Evolutionary conservation across 192 early-diverging fungal genomes (phyloP), one percentile per base, ranked within the genome.

Genomic region (Podochytrium sp.): DNA sequence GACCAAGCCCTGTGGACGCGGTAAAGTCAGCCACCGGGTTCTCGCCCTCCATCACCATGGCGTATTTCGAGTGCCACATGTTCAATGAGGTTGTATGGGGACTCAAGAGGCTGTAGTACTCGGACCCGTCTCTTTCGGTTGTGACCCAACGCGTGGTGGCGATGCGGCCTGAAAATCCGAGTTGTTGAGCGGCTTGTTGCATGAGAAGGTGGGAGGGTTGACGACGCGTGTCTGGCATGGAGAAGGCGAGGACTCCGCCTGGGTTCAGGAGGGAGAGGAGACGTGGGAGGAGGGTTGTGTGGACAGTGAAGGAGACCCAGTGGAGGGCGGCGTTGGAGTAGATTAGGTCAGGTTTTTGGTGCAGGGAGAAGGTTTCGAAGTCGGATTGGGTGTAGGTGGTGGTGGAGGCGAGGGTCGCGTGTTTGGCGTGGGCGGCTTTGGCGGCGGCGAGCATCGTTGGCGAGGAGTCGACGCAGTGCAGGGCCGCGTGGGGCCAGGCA

Each of bases 301-400:
- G 66, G 16, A 69, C 66, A 25, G 52, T 51, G 55, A 69, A 69
- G n/a, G 66, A 69, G 18, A 69, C 66, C 66, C 66, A 69, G 40
- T 69, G 66, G 7, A 69, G 35, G 12, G 66, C 66, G 2, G 66
- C 29, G 35, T 69, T 69, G 6, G 66, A 69, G 34, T 25, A 69
- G 33, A 69, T 51, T 2, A 69, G 10, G 40, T 69, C 66, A 16
- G 34, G 20, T 4, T 32, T 18, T 10, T 29, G 55, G 29, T 57
- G 10, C 10, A 34, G 6, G 16, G 43, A 18, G 50, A 69, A 69
- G 25, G 43, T 39, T 39, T 69, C 66, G 34, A 69, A 69, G 20
- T 69, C 66, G 1, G 49, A 14, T 33, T 69, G 66, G 12, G 16
- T 27, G 51, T 69, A 69, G 20, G 10, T 16, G 23, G 55, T 65